A percentile compares a stretch with the other conserved stretches of the same genome.
phyloP scores from a whole-genome alignment of 2,329 filamentous ascomycete genomes.

The Thielaviopsis euricoi region DNA sequence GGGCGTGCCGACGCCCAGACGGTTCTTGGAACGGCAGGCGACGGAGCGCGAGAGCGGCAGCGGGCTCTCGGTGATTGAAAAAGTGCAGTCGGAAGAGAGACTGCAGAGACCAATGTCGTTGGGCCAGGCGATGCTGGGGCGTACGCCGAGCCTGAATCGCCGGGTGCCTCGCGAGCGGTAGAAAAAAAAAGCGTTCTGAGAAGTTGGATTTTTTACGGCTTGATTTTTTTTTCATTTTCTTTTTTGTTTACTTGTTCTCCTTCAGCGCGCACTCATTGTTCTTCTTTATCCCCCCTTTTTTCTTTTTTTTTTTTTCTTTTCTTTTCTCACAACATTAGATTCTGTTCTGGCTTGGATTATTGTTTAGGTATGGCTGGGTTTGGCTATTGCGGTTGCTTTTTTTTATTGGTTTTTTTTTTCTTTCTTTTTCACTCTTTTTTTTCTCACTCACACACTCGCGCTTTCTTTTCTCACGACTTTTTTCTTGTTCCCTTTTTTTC shows the following conservation, averaged over 20 bases:
- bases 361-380: not conserved
- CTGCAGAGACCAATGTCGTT: conserved; percentile 29
- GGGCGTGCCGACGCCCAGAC: conserved; percentile 7
- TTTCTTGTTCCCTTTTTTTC: conserved; percentile 12
- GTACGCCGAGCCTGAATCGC: conserved; percentile 29
- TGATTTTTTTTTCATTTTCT: not conserved
- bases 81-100: conserved; percentile 23
- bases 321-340: not conserved
- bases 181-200: conserved; percentile 20
- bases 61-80: conserved; percentile 18
- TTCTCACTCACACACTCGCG: conserved; percentile 19
- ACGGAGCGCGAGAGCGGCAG: conserved; percentile 8
- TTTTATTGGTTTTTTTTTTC: conserved; percentile 14
- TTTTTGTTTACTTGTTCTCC: not conserved
- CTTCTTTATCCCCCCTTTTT: not conserved
- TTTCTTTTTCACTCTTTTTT: conserved; percentile 16
- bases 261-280: not conserved
- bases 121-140: conserved; percentile 22
- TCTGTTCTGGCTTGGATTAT: not conserved
- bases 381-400: not conserved
- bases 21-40: conserved; percentile 9
- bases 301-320: not conserved
- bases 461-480: conserved; percentile 12
- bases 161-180: conserved; percentile 14
- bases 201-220: conserved; percentile 13